phyloP scores from a whole-genome alignment of 768 basidiomycete species.

The Tubosaeta sp. region DNA sequence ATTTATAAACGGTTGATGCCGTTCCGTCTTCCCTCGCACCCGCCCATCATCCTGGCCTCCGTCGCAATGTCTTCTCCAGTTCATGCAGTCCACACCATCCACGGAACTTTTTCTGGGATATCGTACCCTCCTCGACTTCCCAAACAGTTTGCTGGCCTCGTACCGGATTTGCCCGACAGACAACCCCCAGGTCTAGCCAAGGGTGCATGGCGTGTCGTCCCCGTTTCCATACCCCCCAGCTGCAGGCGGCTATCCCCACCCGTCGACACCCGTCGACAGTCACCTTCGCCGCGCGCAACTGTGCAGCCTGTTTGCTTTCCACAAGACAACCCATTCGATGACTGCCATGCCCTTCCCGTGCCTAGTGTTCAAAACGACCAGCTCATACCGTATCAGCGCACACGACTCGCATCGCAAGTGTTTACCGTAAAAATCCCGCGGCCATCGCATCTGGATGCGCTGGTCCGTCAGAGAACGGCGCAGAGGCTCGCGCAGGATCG shows the following conservation, averaged over 20 bases:
- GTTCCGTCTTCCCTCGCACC: neutral
- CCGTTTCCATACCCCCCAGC: slow-evolving; percentile 19
- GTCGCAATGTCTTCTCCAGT: slow-evolving; percentile 25
- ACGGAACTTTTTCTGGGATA: slow-evolving; percentile 30
- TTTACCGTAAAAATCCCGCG: slow-evolving; percentile 25
- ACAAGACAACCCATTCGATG: slow-evolving; percentile 25
- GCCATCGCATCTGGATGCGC: slow-evolving; percentile 16
- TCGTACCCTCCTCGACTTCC: slow-evolving; percentile 18
- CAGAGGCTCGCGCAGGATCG: slow-evolving; percentile 33
- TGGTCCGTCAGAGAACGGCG: slow-evolving; percentile 30
- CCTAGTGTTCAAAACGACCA: slow-evolving; percentile 6
- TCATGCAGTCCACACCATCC: slow-evolving; percentile 30
- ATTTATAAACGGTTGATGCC: slow-evolving; percentile 17
- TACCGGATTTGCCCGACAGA: slow-evolving; percentile 21
- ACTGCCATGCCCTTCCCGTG: slow-evolving; percentile 15
- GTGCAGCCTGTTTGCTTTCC: slow-evolving; percentile 21
- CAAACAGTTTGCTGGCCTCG: slow-evolving; percentile 25
- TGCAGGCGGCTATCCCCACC: slow-evolving; percentile 27
- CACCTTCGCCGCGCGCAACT: slow-evolving; percentile 11
- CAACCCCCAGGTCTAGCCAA: slow-evolving; percentile 20
- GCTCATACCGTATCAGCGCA: slow-evolving; percentile 23
- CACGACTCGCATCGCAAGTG: slow-evolving; percentile 27
- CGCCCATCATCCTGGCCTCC: slow-evolving; percentile 12
- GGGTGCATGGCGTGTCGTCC: slow-evolving; percentile 23
- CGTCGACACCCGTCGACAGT: slow-evolving; percentile 10